Evolutionary conservation across 495 filamentous ascomycete species (phyloP).

Genomic region (Glarea lozoyensis): DNA sequence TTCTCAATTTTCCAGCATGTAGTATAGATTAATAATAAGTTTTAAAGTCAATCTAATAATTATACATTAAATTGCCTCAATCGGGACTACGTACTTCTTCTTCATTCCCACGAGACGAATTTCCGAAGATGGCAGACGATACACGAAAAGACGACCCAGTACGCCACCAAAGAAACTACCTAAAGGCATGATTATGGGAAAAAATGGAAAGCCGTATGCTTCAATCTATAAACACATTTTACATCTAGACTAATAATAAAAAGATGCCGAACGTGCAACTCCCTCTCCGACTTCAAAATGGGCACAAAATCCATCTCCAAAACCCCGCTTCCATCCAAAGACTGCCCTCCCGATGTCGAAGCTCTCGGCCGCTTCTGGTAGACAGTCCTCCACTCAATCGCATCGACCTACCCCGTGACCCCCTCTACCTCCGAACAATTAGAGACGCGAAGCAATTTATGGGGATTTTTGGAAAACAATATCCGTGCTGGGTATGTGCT

Average conservation of each 20-base stretch:
- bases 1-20: too few relatives aligned
- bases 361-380: slow-evolving; percentile 75
- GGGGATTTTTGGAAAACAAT: slow-evolving; percentile 66
- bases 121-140: slow-evolving; percentile 21
- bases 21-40: too few relatives aligned
- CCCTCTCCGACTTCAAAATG: not conserved
- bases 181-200: slow-evolving; percentile 78
- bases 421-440: slow-evolving; percentile 58
- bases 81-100: too few relatives aligned
- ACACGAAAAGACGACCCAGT: slow-evolving; percentile 9
- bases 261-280: not conserved
- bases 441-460: slow-evolving; percentile 71
- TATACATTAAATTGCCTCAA: too few relatives aligned
- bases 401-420: slow-evolving; percentile 68
- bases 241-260: too few relatives aligned
- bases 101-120: too few relatives aligned
- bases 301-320: too few relatives aligned
- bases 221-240: too few relatives aligned
- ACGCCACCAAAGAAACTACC: slow-evolving; percentile 38
- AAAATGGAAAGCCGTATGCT: slow-evolving; percentile 94
- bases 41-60: too few relatives aligned
- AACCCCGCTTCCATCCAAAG: too few relatives aligned
- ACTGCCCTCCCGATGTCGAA: slow-evolving; percentile 79
- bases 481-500: slow-evolving; percentile 93
- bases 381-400: slow-evolving; percentile 88